phyloP scores from a whole-genome alignment of 306 rosid genomes.

The Inga leiocalycina region DNA sequence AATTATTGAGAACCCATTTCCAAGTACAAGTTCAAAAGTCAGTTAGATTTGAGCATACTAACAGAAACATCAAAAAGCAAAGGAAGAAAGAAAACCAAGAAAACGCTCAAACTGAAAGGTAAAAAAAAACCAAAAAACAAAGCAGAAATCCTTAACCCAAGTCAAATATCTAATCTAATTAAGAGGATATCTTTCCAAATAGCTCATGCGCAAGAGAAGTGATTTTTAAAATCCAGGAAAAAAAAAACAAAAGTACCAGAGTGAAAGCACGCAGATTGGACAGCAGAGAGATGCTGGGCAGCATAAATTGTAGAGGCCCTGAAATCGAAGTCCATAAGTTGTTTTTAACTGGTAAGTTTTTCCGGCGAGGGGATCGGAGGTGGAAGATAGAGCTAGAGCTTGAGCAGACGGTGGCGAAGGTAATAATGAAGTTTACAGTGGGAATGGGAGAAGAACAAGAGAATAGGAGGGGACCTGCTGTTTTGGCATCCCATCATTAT shows the following conservation, averaged over 20 bases:
- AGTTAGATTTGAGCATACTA: not conserved
- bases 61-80: not conserved
- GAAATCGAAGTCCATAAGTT: conserved; percentile 67
- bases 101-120: not conserved
- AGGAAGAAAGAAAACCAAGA: not conserved
- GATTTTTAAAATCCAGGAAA: not conserved
- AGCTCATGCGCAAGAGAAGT: not conserved
- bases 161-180: not conserved
- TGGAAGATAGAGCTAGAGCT: not conserved
- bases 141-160: conserved; percentile 14
- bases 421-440: not conserved
- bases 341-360: too few relatives aligned
- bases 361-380: conserved; percentile 13
- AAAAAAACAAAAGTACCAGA: conserved; percentile 41
- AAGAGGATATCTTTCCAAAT: not conserved
- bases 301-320: conserved; percentile 56
- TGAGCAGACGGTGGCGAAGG: not conserved
- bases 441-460: not conserved
- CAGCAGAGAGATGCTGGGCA: conserved; percentile 54
- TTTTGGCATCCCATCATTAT: conserved; percentile 19
- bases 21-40: not conserved
- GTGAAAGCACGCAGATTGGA: conserved; percentile 58
- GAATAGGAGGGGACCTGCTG: not conserved
- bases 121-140: not conserved
- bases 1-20: not conserved